Conservation (phyloP, 768 basidiomycete species). For the Collybia sordida region DNA sequence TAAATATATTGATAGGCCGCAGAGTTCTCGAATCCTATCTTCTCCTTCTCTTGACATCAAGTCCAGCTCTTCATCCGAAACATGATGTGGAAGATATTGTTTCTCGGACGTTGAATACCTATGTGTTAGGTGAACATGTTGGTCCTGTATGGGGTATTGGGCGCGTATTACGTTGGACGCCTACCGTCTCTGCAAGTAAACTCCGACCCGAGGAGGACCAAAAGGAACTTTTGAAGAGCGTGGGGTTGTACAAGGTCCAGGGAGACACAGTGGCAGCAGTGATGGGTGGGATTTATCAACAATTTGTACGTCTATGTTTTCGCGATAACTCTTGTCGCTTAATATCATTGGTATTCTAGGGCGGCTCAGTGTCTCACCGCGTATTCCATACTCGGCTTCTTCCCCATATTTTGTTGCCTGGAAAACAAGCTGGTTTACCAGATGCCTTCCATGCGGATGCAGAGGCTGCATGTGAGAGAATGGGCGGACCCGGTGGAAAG, state of each 20-base stretch:
- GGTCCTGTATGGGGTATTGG: constrained; percentile 77
- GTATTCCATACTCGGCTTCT: constrained; percentile 51
- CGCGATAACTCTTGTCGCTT: not conserved
- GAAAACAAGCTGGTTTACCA: constrained; percentile 37
- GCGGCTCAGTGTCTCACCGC: constrained; percentile 46
- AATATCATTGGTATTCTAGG: constrained; percentile 28
- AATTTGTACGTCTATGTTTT: constrained; percentile 64
- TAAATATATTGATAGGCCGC: constrained; percentile 49
- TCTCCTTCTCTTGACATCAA: constrained; percentile 66
- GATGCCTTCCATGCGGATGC: constrained; percentile 50
- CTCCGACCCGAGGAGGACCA: constrained; percentile 26
- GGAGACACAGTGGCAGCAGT: constrained; percentile 77
- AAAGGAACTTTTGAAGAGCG: constrained; percentile 42
- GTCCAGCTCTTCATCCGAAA: constrained; percentile 39
- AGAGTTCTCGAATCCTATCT: constrained; percentile 77
- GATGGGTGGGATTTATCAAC: constrained; percentile 74
- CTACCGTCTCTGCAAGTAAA: constrained; percentile 43
- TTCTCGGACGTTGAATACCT: constrained; percentile 62
- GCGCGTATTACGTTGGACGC: constrained; percentile 73
- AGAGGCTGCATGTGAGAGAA: constrained; percentile 37
- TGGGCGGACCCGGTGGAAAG: constrained; percentile 47
- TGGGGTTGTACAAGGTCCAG: constrained; percentile 76
- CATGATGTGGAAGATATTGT: constrained; percentile 61
- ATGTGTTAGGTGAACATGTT: constrained; percentile 70
- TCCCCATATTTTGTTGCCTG: constrained; percentile 34